A percentile compares a stretch with the other conserved stretches of the same genome.
Evolutionary conservation across 75 land plant species (phyloP).

Genomic region (Selaginella moellendorffii): DNA sequence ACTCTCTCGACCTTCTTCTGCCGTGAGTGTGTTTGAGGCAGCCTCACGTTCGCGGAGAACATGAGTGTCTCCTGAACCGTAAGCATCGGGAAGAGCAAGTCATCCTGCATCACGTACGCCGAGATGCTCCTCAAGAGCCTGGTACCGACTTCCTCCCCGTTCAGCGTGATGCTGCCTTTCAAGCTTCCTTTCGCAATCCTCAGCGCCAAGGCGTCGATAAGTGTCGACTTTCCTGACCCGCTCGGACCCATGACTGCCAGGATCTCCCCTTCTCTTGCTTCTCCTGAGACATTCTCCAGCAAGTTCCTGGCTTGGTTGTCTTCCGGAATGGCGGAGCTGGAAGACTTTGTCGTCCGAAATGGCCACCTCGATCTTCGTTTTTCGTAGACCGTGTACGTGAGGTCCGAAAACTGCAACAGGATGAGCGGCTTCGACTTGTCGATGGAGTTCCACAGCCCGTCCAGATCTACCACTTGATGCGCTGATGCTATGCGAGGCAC

Average conservation of each 20-base stretch:
- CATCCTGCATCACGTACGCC: conserved; percentile 57
- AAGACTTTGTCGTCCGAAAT: not conserved
- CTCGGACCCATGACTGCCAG: conserved; percentile 71
- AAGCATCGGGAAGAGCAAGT: conserved; percentile 69
- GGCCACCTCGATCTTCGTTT: not conserved
- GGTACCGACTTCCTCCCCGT: conserved; percentile 27
- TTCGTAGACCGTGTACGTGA: not conserved
- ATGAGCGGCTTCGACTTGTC: not conserved
- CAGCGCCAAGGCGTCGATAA: conserved; percentile 66
- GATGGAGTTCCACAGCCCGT: not conserved
- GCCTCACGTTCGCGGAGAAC: conserved; percentile 67
- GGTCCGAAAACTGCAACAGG: not conserved
- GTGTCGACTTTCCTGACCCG: conserved; percentile 77
- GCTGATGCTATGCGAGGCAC: not conserved
- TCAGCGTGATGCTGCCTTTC: conserved; percentile 44
- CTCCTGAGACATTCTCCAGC: conserved; percentile 49
- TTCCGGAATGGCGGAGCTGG: too few species aligned
- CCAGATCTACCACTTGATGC: not conserved
- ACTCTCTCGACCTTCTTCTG: conserved; percentile 42
- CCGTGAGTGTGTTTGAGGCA: conserved; percentile 42
- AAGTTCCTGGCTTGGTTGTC: conserved; percentile 7
- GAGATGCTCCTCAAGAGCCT: conserved; percentile 39
- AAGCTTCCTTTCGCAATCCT: conserved; percentile 46
- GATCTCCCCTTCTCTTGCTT: conserved; percentile 69
- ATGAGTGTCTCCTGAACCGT: conserved; percentile 78